Base-by-base conservation (phyloP, 768 basidiomycete species). In the Tylopilus balloui region DNA sequence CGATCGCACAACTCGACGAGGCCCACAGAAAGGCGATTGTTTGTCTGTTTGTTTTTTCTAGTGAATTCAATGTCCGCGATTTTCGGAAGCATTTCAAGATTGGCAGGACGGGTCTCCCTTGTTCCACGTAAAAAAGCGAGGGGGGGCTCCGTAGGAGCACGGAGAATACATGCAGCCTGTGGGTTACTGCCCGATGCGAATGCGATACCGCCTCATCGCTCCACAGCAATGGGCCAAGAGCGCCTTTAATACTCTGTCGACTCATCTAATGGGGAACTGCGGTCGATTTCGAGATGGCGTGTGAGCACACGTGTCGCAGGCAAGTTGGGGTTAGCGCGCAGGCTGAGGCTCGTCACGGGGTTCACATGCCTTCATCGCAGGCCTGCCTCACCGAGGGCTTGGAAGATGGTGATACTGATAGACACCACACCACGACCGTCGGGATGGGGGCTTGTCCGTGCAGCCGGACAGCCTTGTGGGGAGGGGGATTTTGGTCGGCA, bases 281-380 rank as follows among this genome's bases (percentile, higher is more conserved):
- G 65, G 52, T 56, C 53, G 53, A 57, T 52, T 54, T 53, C 34
- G 51, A 55, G 52, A 54, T 59, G 61, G 55, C 65, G 67, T 66
- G 65, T 57, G 67, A 66, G 57, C 39, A 65, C 65, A 66, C 65
- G 65, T 66, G 65, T 65, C 46, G 56, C 44, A 56, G 37, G 48
- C 46, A 56, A 52, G 51, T 61, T 56, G 63, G 66, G 46, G 57
- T 64, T 60, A 62, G 64, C 59, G 62, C 62, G 62, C 66, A 25
- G 34, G 34, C 42, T 29, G 50, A 37, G 41, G 20, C 12, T 24
- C n/a, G 32, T 47, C 34, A 34, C n/a, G 34, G 47, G 35, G 40
- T 42, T 14, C 42, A 49, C 48, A 45, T 25, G 42, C 42, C 27
- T n/a, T n/a, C n/a, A n/a, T n/a, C 29, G 53, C 32, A 19, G n/a